Conservation (phyloP, 148 eudicot genomes). For the Camellia lanceoleosa region DNA sequence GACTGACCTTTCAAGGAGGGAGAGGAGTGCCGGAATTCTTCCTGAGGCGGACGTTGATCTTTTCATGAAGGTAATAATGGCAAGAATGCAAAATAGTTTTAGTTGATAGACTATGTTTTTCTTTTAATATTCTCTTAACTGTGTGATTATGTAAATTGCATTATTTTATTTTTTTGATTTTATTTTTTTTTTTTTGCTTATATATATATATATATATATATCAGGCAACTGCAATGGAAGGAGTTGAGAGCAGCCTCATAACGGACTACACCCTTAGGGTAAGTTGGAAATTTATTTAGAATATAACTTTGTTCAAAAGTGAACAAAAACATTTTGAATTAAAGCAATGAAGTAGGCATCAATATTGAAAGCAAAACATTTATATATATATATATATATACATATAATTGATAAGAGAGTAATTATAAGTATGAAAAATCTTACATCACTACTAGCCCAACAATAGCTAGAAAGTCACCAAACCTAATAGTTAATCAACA, state of each 20-base stretch:
- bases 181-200: not conserved
- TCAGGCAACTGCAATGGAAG: constrained; percentile 92
- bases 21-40: constrained; percentile 63
- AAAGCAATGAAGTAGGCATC: too few species aligned
- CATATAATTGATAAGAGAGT: too few species aligned
- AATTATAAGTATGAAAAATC: too few species aligned
- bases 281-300: constrained; percentile 14
- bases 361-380: too few species aligned
- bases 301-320: too few species aligned
- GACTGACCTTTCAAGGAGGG: constrained; percentile 74
- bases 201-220: not conserved
- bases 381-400: too few species aligned
- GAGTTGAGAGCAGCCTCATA: constrained; percentile 80
- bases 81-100: not conserved
- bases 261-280: constrained; percentile 91
- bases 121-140: not conserved
- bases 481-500: too few species aligned
- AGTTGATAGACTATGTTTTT: not conserved
- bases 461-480: too few species aligned
- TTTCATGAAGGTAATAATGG: constrained; percentile 81
- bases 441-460: too few species aligned
- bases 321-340: too few species aligned
- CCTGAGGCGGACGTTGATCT: constrained; percentile 97
- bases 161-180: not conserved
- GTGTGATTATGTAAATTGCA: not conserved